A percentile compares a stretch with the other conserved stretches of the same genome.
phyloP scores from a whole-genome alignment of 106 monocot species.

The Platanthera zijinensis region DNA sequence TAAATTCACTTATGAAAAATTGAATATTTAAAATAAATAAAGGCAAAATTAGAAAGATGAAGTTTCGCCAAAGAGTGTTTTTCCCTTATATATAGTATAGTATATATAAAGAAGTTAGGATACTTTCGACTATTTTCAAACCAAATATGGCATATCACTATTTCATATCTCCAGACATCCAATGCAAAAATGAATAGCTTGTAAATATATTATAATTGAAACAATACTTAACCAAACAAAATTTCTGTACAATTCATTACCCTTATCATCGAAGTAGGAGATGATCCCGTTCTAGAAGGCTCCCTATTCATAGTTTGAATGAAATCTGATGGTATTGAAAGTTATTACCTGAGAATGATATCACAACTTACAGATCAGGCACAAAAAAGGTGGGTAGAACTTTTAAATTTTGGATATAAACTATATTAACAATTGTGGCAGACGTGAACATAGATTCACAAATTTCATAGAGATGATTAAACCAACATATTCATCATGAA shows the following conservation, averaged over 20 bases:
- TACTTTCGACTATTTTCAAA: background rate
- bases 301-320: background rate
- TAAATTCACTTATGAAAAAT: too few species aligned
- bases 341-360: background rate
- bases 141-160: background rate
- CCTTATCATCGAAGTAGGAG: slow-evolving; percentile 3
- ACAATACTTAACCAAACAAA: background rate
- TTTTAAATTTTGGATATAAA: background rate
- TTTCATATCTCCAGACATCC: background rate
- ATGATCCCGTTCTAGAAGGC: background rate
- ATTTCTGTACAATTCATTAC: too few species aligned
- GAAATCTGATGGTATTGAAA: background rate
- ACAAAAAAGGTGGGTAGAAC: background rate
- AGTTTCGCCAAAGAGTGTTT: too few species aligned
- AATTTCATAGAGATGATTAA: background rate
- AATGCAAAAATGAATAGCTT: background rate
- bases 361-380: background rate
- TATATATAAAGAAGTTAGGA: background rate
- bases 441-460: background rate
- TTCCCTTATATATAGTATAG: too few species aligned
- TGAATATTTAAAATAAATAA: too few species aligned
- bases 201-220: background rate
- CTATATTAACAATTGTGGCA: background rate
- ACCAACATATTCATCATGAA: background rate
- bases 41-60: too few species aligned